These are phyloP conservation scores for Udeniomyces megalosporus DNA, from an alignment of 768 basidiomycete genomes.

Conservation along the genomic window DNA sequence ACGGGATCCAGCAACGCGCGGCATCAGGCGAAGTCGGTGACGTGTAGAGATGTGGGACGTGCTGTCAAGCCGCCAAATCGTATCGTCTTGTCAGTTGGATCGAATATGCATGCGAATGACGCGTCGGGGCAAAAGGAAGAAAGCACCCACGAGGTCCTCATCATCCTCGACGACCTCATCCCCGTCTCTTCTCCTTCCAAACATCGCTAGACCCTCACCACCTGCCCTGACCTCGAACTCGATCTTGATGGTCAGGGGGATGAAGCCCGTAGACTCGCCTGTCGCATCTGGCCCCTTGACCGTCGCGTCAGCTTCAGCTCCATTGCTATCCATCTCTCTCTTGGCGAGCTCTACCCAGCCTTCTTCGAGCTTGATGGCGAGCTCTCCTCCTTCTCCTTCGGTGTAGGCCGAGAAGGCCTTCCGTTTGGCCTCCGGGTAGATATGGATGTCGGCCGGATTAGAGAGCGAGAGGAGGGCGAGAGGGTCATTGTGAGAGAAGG, in stretches of 20 bases:
- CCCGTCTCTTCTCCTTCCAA: slow-evolving; percentile 3
- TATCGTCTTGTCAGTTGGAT: too few species aligned
- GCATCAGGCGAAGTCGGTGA: slow-evolving; percentile 72
- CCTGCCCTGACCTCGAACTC: slow-evolving; percentile 12
- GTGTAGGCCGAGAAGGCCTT: slow-evolving; percentile 76
- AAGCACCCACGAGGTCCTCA: slow-evolving; percentile 7
- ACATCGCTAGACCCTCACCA: slow-evolving; percentile 10
- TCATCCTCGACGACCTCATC: slow-evolving; percentile 9
- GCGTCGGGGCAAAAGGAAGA: background rate
- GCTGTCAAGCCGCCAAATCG: too few species aligned
- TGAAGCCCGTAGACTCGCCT: background rate
- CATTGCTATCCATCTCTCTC: background rate
- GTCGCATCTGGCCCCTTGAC: background rate
- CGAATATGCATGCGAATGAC: too few species aligned
- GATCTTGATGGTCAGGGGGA: slow-evolving; percentile 3
- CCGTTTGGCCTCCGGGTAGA: slow-evolving; percentile 83
- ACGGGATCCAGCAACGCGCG: slow-evolving; percentile 98
- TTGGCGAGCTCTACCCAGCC: slow-evolving; percentile 23
- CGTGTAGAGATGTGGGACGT: slow-evolving; percentile 69
- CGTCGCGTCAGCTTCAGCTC: background rate
- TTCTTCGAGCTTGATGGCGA: slow-evolving; percentile 61
- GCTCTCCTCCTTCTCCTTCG: slow-evolving; percentile 84
- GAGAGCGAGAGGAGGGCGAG: slow-evolving; percentile 47
- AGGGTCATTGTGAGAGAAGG: slow-evolving; percentile 64
- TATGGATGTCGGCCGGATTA: slow-evolving; percentile 50